Evolutionary conservation across 164 flowering plant species (phyloP), one percentile per base, ranked within the genome.

Genomic region (Warburgia ugandensis): DNA sequence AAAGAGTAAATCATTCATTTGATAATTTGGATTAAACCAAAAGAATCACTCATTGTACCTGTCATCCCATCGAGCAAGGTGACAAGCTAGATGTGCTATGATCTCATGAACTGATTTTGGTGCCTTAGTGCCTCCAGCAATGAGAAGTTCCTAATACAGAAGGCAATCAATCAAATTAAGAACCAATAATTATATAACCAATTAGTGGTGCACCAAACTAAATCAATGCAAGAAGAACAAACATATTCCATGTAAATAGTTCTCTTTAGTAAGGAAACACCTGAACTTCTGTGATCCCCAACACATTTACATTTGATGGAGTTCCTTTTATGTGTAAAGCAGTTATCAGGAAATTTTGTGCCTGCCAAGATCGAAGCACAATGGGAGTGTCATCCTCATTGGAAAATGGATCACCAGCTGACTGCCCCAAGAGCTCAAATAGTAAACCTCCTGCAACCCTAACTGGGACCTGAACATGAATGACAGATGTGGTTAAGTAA

Each of bases 1-100:
- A 8, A 39, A 3, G 16, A 37, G 17, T 7, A n/a, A 7, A 13
- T 2, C 41, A 37, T n/a, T 4, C 17, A 7, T 5, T 37, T 4
- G 17, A 13, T 8, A 7, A 37, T 13, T 13, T 37, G 14, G 4
- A 7, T 37, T 5, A 7, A 4, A 13, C 11, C 13, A 37, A 4
- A 44, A n/a, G n/a, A n/a, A n/a, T n/a, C n/a, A n/a, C n/a, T n/a
- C 16, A 3, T 6, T 31, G 68, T 48, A 91, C 97, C 96, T 81
- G 53, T 91, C 96, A 80, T 91, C 98, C 98, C 96, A 91, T 39
- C 94, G 78, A 43, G 87, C 53, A 58, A 91, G 95, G 30, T 94
- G 88, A 56, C 69, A 59, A 55, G 84, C 83, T 56, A 91, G 70
- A 54, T 60, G 84, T 45, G 94, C 90, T 45, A 87, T 81, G 56